These are phyloP conservation scores for Chaetomium tenue DNA, from an alignment of 495 filamentous ascomycete species.

Conservation along the genomic window DNA sequence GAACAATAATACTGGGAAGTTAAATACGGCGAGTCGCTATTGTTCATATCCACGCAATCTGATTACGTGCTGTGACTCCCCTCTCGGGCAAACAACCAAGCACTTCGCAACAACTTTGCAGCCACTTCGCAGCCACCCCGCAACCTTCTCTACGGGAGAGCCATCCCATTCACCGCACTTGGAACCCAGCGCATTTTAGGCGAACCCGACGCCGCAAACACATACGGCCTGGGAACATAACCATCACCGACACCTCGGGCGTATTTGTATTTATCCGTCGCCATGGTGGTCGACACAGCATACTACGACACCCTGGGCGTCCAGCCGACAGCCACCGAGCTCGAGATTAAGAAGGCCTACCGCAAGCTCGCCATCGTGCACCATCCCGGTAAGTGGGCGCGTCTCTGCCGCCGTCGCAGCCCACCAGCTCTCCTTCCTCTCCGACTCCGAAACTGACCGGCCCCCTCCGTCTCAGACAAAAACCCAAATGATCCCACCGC, in stretches of 20 bases:
- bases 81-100: not conserved
- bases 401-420: not conserved
- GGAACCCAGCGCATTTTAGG: not conserved
- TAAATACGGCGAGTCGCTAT: not conserved
- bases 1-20: not conserved
- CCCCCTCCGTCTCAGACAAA: conserved; percentile 63
- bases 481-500: conserved; percentile 97
- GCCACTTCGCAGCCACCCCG: too few relatives aligned
- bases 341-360: conserved; percentile 99
- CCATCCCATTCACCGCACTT: not conserved
- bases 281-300: conserved; percentile 78
- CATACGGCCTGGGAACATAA: not conserved
- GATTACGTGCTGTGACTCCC: not conserved
- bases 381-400: conserved; percentile 53
- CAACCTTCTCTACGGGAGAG: too few relatives aligned
- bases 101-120: too few relatives aligned
- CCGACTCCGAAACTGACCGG: conserved; percentile 16
- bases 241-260: not conserved
- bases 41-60: not conserved
- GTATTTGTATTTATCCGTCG: conserved; percentile 23
- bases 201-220: not conserved
- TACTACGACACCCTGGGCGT: conserved; percentile 94
- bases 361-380: conserved; percentile 84
- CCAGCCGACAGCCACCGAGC: conserved; percentile 80
- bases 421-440: not conserved